Conservation (phyloP, 495 filamentous ascomycete species). For the Hypoxylon cercidicola region DNA sequence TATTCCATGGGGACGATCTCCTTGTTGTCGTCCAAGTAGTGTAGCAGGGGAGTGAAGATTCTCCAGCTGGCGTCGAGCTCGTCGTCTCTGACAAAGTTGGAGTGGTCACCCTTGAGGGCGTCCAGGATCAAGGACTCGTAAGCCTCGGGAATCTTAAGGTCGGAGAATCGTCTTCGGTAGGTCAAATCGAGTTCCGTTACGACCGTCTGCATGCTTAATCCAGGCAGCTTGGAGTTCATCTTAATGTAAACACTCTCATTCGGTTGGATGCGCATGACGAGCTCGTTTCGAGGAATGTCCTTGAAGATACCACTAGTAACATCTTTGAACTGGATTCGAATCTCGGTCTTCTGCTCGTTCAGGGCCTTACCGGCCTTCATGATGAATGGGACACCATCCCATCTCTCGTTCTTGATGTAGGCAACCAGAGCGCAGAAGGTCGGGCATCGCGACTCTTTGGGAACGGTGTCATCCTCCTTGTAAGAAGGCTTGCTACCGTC, state of each 20-base stretch:
- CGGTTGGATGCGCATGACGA: constrained; percentile 98
- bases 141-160: constrained; percentile 99
- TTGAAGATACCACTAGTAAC: constrained; percentile 99
- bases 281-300: constrained; percentile 98
- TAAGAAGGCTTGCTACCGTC: constrained; percentile 98
- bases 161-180: constrained; percentile 97
- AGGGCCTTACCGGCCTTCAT: constrained; percentile 99
- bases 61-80: constrained; percentile 98
- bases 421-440: constrained; percentile 98
- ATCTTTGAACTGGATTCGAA: constrained; percentile 99
- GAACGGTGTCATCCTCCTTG: constrained; percentile 98
- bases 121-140: constrained; percentile 98
- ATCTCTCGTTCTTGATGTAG: constrained; percentile 99
- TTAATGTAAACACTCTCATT: constrained; percentile 99
- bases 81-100: constrained; percentile 99
- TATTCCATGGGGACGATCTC: constrained; percentile 99
- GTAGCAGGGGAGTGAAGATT: constrained; percentile 96
- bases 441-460: constrained; percentile 95
- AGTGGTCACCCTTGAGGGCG: constrained; percentile 98
- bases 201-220: constrained; percentile 99
- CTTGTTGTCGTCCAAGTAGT: constrained; percentile 98
- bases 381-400: constrained; percentile 99
- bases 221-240: constrained; percentile 99
- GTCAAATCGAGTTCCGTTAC: constrained; percentile 99
- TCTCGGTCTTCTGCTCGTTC: constrained; percentile 99